Percentiles rank a stretch among this genome's conserved stretches.
These are phyloP conservation scores for Xylariaceae sp. DNA, from an alignment of 2,329 filamentous ascomycete genomes.

Conservation along the genomic window DNA sequence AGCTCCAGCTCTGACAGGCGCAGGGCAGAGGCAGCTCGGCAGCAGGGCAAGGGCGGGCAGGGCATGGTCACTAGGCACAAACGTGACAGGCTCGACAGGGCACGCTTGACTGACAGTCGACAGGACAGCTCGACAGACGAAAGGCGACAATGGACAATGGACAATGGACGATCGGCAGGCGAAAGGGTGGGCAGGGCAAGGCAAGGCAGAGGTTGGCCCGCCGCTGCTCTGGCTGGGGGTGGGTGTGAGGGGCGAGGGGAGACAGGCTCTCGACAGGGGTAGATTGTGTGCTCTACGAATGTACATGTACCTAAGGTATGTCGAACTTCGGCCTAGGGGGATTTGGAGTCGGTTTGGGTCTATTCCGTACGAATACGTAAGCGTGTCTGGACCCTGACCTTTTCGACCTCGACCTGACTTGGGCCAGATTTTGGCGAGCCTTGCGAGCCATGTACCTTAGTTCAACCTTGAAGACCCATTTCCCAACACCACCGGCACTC, in stretches of 20 bases:
- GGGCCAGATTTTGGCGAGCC: too few relatives aligned
- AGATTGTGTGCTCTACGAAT: neutral
- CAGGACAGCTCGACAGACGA: conserved; percentile 9
- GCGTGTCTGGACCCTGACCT: too few relatives aligned
- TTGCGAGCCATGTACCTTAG: too few relatives aligned
- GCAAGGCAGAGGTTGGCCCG: neutral
- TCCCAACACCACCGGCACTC: too few relatives aligned
- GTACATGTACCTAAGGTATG: neutral
- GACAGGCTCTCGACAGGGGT: too few relatives aligned
- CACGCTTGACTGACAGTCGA: conserved; percentile 5
- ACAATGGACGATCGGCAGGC: too few relatives aligned
- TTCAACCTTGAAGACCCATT: too few relatives aligned
- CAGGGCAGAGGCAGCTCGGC: conserved; percentile 7
- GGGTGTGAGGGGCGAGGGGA: neutral
- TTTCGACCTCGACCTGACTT: too few relatives aligned
- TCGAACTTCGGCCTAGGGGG: neutral
- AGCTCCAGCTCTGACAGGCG: conserved; percentile 1
- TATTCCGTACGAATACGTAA: too few relatives aligned
- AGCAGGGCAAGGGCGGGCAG: conserved; percentile 9
- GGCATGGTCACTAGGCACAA: conserved; percentile 1
- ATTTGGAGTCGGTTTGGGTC: neutral
- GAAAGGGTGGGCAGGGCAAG: neutral
- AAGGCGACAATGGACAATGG: neutral
- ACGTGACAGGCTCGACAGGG: too few relatives aligned
- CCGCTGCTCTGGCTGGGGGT: neutral